Evolutionary conservation across 305 asterid genomes (phyloP).

Genomic region (Solanum aculeatissimum): DNA sequence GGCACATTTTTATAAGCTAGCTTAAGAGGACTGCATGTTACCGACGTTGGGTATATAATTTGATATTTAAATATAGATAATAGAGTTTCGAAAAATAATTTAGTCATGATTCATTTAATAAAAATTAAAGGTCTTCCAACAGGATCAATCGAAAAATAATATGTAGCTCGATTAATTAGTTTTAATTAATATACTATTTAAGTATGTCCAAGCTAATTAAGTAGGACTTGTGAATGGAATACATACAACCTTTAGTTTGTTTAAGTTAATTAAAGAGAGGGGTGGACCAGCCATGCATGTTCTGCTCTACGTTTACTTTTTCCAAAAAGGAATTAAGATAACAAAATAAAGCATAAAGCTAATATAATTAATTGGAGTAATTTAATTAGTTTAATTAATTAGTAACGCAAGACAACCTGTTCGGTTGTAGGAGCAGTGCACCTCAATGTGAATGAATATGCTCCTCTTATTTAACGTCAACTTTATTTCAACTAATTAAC

Average conservation of each 20-base stretch:
- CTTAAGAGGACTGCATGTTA: not conserved
- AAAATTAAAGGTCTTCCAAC: not conserved
- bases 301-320: not conserved
- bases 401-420: constrained; percentile 35
- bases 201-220: too few relatives aligned
- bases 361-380: not conserved
- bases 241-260: not conserved
- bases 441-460: constrained; percentile 27
- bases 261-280: not conserved
- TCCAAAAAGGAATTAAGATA: not conserved
- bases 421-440: constrained; percentile 12
- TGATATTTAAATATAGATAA: too few relatives aligned
- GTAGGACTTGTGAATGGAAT: not conserved
- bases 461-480: not conserved
- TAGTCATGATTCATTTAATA: not conserved
- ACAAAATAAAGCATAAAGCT: not conserved
- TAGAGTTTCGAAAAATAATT: too few relatives aligned
- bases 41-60: not conserved
- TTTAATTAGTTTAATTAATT: not conserved
- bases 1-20: not conserved
- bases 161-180: not conserved
- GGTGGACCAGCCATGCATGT: constrained; percentile 4
- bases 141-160: not conserved
- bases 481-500: constrained; percentile 6
- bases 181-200: not conserved